Evolutionary conservation across 345 rosid species (phyloP).

Genomic region (Leavenworthia alabamica): DNA sequence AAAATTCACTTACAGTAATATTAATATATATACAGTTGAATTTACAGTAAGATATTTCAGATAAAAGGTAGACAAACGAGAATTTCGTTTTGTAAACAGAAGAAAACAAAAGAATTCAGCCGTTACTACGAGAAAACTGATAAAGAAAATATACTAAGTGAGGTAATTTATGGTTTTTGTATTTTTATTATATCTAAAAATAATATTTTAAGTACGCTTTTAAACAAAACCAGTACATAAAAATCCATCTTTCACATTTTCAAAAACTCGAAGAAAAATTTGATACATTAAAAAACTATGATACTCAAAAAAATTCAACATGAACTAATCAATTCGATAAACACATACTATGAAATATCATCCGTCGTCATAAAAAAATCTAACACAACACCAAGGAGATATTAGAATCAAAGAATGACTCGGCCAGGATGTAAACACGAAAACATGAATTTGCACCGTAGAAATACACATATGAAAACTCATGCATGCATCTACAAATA

Average conservation of each 20-base stretch:
- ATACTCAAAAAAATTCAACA: background rate
- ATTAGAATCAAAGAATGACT: background rate
- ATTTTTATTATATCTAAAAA: too few relatives aligned
- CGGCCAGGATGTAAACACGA: background rate
- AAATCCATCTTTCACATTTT: background rate
- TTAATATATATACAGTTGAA: background rate
- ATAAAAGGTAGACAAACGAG: background rate
- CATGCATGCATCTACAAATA: constrained; percentile 19
- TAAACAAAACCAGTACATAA: background rate
- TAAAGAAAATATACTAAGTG: background rate
- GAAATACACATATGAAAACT: background rate
- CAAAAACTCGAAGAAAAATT: background rate
- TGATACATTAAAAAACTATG: background rate
- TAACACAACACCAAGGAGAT: background rate
- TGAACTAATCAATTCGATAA: constrained; percentile 1
- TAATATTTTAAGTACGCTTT: background rate
- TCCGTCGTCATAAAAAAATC: background rate
- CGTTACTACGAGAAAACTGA: background rate
- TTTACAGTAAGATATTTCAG: background rate
- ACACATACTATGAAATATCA: background rate
- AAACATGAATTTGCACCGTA: background rate
- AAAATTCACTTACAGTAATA: background rate
- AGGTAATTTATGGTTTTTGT: too few relatives aligned
- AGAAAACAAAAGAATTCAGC: background rate
- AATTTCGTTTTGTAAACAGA: background rate